Evolutionary conservation across 805 yeast genomes (phyloP).

Genomic region (Candida takata): DNA sequence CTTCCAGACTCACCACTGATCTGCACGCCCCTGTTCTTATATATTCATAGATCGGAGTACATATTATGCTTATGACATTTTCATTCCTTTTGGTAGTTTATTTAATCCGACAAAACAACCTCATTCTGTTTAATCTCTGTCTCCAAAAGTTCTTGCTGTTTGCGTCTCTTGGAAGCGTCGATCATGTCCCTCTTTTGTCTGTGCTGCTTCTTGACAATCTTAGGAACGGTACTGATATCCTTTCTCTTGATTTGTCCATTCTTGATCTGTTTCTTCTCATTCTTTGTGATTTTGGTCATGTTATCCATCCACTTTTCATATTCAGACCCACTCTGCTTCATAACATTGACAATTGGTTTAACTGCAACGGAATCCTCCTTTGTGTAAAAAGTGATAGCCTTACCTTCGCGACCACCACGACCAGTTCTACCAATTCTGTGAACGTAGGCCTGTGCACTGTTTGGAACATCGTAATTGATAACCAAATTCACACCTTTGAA

Average conservation of each 20-base stretch:
- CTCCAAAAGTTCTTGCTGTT: conserved; percentile 8
- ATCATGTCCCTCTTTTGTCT: conserved; percentile 65
- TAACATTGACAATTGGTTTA: conserved; percentile 84
- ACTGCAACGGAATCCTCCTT: conserved; percentile 75
- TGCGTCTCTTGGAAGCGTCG: conserved; percentile 62
- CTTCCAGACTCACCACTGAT: conserved; percentile 34
- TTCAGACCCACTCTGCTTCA: conserved; percentile 83
- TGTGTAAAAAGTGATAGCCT: conserved; percentile 88
- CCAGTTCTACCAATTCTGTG: conserved; percentile 99
- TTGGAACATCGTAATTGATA: conserved; percentile 94
- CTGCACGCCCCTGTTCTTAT: not conserved
- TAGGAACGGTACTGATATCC: conserved; percentile 81
- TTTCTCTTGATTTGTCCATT: conserved; percentile 54
- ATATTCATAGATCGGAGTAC: not conserved
- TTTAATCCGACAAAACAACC: conserved; percentile 5
- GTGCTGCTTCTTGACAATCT: conserved; percentile 55
- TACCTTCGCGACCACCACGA: conserved; percentile 83
- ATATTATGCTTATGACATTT: conserved; percentile 4
- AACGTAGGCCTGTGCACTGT: conserved; percentile 87
- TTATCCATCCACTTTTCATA: conserved; percentile 79
- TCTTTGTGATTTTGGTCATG: conserved; percentile 55
- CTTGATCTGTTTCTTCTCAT: conserved; percentile 56
- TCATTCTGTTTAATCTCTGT: conserved; percentile 4
- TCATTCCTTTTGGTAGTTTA: too few species aligned
- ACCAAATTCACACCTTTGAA: conserved; percentile 93